Evolutionary conservation across 2,329 filamentous ascomycete genomes (phyloP).

Genomic region (Botryotinia globosa): DNA sequence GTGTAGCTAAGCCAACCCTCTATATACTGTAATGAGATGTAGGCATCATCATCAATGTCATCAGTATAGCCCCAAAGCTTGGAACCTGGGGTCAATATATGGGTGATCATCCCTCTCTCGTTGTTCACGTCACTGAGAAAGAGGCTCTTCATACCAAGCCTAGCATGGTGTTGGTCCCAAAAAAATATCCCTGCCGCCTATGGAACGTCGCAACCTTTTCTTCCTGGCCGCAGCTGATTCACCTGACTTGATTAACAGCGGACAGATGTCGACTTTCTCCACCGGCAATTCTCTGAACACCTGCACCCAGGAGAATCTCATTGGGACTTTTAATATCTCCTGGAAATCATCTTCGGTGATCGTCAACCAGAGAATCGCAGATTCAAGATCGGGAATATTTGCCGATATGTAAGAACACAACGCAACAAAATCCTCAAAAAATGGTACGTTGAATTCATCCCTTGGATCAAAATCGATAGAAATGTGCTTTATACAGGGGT

Average conservation of each 20-base stretch:
- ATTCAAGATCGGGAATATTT: not conserved
- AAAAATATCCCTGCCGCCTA: too few relatives aligned
- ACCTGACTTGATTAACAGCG: not conserved
- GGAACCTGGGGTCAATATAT: not conserved
- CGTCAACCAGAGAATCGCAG: not conserved
- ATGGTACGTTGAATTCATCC: not conserved
- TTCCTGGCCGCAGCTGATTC: not conserved
- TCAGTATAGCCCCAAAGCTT: constrained; percentile 5
- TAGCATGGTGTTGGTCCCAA: not conserved
- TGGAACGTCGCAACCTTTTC: too few relatives aligned
- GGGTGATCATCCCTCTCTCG: not conserved
- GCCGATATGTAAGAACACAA: not conserved
- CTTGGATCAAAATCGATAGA: not conserved
- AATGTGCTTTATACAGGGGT: not conserved
- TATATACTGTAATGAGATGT: not conserved
- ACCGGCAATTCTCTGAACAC: not conserved
- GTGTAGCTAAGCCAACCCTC: not conserved
- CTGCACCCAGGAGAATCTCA: not conserved
- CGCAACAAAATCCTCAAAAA: not conserved
- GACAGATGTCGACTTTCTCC: not conserved
- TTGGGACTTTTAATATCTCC: not conserved
- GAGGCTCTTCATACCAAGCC: not conserved
- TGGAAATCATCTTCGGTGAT: not conserved
- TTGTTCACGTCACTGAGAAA: not conserved
- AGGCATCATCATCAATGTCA: not conserved